These are phyloP conservation scores for Plantago elongata DNA, from an alignment of 257 asterid species.

Conservation along the genomic window DNA sequence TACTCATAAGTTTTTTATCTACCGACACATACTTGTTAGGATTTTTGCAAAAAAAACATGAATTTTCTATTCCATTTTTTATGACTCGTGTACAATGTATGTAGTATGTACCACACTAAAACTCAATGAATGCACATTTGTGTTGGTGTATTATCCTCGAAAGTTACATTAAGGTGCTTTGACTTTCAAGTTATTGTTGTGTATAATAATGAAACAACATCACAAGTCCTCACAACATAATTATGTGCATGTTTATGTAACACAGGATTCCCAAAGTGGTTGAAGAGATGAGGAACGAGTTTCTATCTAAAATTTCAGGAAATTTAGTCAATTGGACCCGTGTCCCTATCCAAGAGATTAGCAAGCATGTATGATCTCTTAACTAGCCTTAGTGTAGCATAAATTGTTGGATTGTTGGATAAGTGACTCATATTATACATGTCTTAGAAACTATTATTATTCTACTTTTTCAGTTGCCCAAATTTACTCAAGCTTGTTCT, in stretches of 20 bases:
- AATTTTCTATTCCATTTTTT: too few relatives aligned
- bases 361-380: not conserved
- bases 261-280: constrained; percentile 37
- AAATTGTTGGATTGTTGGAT: not conserved
- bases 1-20: too few relatives aligned
- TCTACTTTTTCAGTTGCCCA: constrained; percentile 28
- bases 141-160: too few relatives aligned
- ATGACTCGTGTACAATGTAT: too few relatives aligned
- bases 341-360: constrained; percentile 29
- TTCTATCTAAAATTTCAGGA: constrained; percentile 40
- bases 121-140: too few relatives aligned
- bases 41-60: too few relatives aligned
- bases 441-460: constrained; percentile 1
- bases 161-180: too few relatives aligned
- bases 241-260: not conserved
- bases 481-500: constrained; percentile 17
- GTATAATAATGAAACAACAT: too few relatives aligned
- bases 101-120: too few relatives aligned
- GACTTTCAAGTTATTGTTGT: too few relatives aligned
- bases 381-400: not conserved
- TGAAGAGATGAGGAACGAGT: constrained; percentile 38
- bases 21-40: too few relatives aligned
- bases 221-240: not conserved
- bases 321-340: constrained; percentile 36
- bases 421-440: too few relatives aligned